Evolutionary conservation across 1,284 basidiomycete species (phyloP).

Genomic region (Cutaneotrichosporon dermatis): DNA sequence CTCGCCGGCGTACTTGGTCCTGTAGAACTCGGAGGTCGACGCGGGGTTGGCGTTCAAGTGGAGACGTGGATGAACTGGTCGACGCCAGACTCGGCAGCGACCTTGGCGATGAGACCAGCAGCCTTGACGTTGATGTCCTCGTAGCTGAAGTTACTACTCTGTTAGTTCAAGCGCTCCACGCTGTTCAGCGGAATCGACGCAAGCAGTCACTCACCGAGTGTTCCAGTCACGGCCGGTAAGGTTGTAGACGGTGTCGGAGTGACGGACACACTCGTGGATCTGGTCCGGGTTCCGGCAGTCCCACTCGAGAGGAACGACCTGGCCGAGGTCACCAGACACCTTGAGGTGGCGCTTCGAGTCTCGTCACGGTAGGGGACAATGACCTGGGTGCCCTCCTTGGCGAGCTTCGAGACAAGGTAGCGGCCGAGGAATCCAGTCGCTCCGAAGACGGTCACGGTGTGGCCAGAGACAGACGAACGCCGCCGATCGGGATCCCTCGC

Average conservation of each 20-base stretch:
- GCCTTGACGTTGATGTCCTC: constrained; percentile 54
- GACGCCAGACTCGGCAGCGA: constrained; percentile 73
- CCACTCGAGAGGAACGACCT: constrained; percentile 97
- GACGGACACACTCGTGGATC: constrained; percentile 88
- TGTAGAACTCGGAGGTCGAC: constrained; percentile 80
- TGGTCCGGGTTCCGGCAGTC: constrained; percentile 80
- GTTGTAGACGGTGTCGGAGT: constrained; percentile 98
- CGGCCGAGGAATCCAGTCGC: constrained; percentile 92
- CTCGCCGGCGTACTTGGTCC: constrained; percentile 87
- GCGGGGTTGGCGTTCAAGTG: constrained; percentile 83
- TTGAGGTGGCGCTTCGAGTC: constrained; percentile 88
- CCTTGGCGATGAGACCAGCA: constrained; percentile 72
- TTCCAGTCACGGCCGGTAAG: constrained; percentile 83
- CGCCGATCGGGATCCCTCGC: constrained; percentile 66
- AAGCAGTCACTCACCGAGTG: constrained; percentile 64
- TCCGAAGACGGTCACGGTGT: constrained; percentile 94
- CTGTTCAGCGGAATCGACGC: too few species aligned
- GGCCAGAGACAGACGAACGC: constrained; percentile 81
- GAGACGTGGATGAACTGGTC: constrained; percentile 89
- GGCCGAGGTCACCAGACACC: constrained; percentile 93
- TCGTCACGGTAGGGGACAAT: constrained; percentile 94
- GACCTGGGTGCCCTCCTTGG: constrained; percentile 88
- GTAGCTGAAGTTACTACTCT: constrained; percentile 74
- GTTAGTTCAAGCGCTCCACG: background rate
- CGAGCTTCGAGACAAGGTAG: constrained; percentile 91